phyloP scores from a whole-genome alignment of 495 filamentous ascomycete species.

The Barbatosphaeria neglecta region DNA sequence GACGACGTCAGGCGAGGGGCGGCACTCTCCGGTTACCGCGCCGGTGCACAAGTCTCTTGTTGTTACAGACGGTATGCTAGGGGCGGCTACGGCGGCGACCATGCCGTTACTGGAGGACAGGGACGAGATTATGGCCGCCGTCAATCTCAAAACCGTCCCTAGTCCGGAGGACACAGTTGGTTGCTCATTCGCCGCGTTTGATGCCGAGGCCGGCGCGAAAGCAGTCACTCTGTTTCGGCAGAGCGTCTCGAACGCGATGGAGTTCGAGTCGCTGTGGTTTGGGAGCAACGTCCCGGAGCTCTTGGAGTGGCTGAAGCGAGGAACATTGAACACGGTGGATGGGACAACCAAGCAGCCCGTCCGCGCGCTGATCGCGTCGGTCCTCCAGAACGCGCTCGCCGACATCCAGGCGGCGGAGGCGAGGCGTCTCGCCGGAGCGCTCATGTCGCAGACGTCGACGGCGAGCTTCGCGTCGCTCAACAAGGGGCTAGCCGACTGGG shows the following conservation, averaged over 20 bases:
- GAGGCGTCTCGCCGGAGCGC: conserved; percentile 15
- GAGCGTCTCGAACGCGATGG: conserved; percentile 52
- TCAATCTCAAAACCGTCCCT: conserved; percentile 31
- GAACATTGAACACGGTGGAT: conserved; percentile 27
- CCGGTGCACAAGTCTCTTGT: conserved; percentile 78
- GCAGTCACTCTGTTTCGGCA: conserved; percentile 56
- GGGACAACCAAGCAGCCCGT: conserved; percentile 47
- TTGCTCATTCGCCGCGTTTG: conserved; percentile 24
- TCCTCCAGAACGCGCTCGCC: conserved; percentile 47
- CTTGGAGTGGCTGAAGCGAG: conserved; percentile 53
- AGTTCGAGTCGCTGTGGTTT: conserved; percentile 65
- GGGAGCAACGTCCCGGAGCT: conserved; percentile 54
- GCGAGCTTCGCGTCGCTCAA: conserved; percentile 39
- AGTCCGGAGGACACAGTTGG: conserved; percentile 16
- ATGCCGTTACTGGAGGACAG: conserved; percentile 21
- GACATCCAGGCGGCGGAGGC: conserved; percentile 41
- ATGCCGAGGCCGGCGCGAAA: conserved; percentile 35
- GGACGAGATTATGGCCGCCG: conserved; percentile 25
- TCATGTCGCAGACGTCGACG: conserved; percentile 24
- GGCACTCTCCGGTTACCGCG: conserved; percentile 54
- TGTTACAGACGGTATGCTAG: conserved; percentile 51
- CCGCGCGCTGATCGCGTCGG: conserved; percentile 50
- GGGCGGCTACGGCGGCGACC: conserved; percentile 26
- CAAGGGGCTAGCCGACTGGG: conserved; percentile 53
- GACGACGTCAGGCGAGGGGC: conserved; percentile 45